Conservation (phyloP, 495 filamentous ascomycete species). For the Rhizodiscina lignyota region DNA sequence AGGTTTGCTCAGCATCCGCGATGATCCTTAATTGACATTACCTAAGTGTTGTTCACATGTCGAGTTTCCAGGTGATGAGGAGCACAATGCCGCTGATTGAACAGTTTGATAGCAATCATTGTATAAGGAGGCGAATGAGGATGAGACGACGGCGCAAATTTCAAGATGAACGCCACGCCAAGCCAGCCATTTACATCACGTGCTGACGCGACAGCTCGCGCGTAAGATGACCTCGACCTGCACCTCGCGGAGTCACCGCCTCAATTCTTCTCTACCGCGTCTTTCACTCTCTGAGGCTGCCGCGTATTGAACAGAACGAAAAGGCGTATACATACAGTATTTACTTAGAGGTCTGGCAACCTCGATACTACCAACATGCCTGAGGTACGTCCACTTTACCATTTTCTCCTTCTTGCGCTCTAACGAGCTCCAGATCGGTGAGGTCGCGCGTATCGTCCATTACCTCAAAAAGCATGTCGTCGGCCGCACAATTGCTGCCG, state of each 20-base stretch:
- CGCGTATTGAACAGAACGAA: not conserved
- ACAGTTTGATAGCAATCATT: too few relatives aligned
- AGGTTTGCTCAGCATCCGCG: too few relatives aligned
- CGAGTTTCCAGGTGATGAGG: too few relatives aligned
- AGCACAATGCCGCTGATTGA: too few relatives aligned
- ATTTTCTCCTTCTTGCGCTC: not conserved
- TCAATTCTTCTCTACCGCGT: not conserved
- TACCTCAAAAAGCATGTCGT: constrained; percentile 67
- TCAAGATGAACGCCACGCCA: too few relatives aligned
- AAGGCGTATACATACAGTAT: not conserved
- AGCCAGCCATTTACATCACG: too few relatives aligned
- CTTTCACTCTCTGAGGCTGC: not conserved
- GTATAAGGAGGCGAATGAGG: too few relatives aligned
- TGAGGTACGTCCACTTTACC: constrained; percentile 6
- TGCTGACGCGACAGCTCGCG: not conserved
- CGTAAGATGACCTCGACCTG: not conserved
- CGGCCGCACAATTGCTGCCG: constrained; percentile 58
- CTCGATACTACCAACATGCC: constrained; percentile 10
- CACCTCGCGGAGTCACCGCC: not conserved
- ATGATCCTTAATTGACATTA: too few relatives aligned
- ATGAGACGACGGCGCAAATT: too few relatives aligned
- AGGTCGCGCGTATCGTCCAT: constrained; percentile 70
- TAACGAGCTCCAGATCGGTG: constrained; percentile 17
- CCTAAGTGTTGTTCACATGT: too few relatives aligned
- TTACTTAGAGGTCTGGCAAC: not conserved